Evolutionary conservation across 2,329 filamentous ascomycete genomes (phyloP), one percentile per base, ranked within the genome.

Genomic region (Dactylellina haptotyla): DNA sequence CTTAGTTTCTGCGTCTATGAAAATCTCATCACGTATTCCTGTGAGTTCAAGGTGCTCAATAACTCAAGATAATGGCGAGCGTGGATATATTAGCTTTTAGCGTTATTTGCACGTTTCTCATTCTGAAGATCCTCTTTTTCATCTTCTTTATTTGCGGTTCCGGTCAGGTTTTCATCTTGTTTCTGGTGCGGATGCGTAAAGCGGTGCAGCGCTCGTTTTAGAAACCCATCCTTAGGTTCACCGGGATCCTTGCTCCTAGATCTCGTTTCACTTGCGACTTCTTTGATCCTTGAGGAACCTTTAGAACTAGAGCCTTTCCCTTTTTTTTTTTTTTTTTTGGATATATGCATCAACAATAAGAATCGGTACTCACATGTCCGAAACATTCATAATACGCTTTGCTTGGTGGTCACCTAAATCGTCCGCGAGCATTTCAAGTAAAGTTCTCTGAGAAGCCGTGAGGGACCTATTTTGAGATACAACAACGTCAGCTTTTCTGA

Each of bases 391-490:
- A 65, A 96, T 87, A 48, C 95, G 87, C 83, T 92, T 95, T 32
- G 95, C 95, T 26, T 87, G 92, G 84, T 93, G 93, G 82, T 99
- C 95, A 39, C 87, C 89, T 88, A 99, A 90, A 83, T 99, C 95
- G 78, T 99, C 93, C 4, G 95, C 95, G 76, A 99, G 87, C 87
- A 98, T 94, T 83, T 99, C 95, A 46, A 96, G 83, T 70, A 99
- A 90, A 0, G 92, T 96, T 61, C 95, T 87, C 83, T 99, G 93
- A 82, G 97, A 98, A 48, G 90, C 87, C 62, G 87, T 92, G 76
- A 99, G 85, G 79, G 73, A 65, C 51, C 77, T 78, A 3, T n/a
- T 25, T 20, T 2, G 39, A 45, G 25, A 32, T 9, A n/a, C 2
- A 48, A 41, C n/a, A 20, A 10, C 9, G 34, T 14, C 3, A 14